Base-by-base conservation (phyloP, 2,329 filamentous ascomycete species). In the Chaetomium sp. region DNA sequence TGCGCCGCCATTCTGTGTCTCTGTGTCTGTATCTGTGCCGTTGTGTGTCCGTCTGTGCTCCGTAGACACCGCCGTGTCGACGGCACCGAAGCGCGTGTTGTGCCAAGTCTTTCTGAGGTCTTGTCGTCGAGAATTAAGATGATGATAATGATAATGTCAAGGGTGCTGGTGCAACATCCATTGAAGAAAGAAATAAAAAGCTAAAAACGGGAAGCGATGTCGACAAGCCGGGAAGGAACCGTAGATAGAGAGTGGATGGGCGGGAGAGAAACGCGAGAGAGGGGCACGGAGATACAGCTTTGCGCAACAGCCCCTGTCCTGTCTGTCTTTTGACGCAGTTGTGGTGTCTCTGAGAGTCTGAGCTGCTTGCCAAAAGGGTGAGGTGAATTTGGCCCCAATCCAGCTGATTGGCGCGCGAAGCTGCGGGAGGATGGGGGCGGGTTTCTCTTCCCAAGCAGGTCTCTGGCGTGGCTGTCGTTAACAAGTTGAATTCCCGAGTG, bases 1-100 rank as follows among this genome's bases (percentile, higher is more conserved):
- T 67, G 67, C 56, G 71, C 67, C 64, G 72, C 71, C 77, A 80
- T 80, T 59, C 61, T 33, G 5, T 38, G 38, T 48, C 46, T 19
- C 43, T 27, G 19, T 27, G 6, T 43, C 27, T 37, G 43, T 36
- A 52, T 34, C 47, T 43, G 19, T 35, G 58, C 49, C 57, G 40
- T 40, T 48, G 34, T 45, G n/a, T 53, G 37, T 49, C 33, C 27
- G 44, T 52, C 43, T 27, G 27, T 40, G 40, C 44, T 40, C 42
- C 41, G 37, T 42, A 43, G 38, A 41, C 37, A 37, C 11, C 38
- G 40, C 46, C 43, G 33, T 56, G 56, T 52, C 14, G 56, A 27
- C 19, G 19, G 19, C 19, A 27, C 19, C 19, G 19, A 27, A 27
- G 19, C 19, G 19, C 19, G 19, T 27, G 19, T 27, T 27, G 19